Evolutionary conservation across 805 yeast species (phyloP), one percentile per base, ranked within the genome.

Genomic region (Saccharomycopsis schoenii): DNA sequence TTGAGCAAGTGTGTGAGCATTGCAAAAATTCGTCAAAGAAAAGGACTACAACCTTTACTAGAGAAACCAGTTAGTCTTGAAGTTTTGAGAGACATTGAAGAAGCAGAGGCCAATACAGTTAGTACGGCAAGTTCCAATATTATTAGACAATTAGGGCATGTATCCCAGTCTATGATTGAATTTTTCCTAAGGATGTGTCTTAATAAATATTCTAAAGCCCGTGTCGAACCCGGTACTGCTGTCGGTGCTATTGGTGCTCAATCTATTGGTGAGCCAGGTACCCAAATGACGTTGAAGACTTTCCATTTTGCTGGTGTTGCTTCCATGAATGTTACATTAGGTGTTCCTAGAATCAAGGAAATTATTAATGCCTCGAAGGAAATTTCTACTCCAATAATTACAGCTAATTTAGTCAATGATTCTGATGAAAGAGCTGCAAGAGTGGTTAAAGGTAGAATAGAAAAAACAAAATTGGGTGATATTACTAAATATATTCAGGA

Each of bases 301-400:
- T 93, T 93, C 89, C 99, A 94, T 80, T 94, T 94, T 80, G 99
- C 99, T 69, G 99, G 99, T 80, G 99, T 94, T 61, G 98, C 99
- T 41, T 88, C 97, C 56, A 94, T 93, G 97, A 94, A 94, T 77
- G 97, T 93, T 66, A 94, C 99, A 0, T 82, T 94, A 67, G 99
- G 99, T 83, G 99, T 94, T 59, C 99, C 99, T 57, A 97, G 99
- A 82, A 93, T 94, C 72, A 94, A 94, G 76, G 99, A 94, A 78
- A 94, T 94, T 72, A 94, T 94, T 72, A 94, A 94, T 72, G 99
- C 99, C 2, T 89, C 97, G 19, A 94, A 94, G 72, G 83, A 84
- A 19, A 94, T 94, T 68, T 89, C 97, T 6, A 94, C 99, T 8
- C 99, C 99, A 1, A 94, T 94, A 71, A 94, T 94, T 71, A 91